Base-by-base conservation (phyloP, 164 flowering plant genomes). In the Santalum album region DNA sequence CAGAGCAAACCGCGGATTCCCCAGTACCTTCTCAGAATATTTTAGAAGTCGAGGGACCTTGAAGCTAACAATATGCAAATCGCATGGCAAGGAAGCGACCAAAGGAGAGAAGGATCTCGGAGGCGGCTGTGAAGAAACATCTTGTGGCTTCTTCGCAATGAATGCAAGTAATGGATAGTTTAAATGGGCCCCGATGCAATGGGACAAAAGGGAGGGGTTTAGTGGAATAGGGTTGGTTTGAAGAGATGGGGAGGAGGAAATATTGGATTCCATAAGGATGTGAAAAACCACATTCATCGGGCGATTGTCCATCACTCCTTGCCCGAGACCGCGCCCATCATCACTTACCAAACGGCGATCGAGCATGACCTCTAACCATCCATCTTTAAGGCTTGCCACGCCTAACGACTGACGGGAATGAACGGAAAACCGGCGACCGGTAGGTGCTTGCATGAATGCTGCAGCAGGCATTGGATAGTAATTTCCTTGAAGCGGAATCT, bases 381-480 rank as follows among this genome's bases (percentile, higher is more conserved):
- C 96, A 49, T 74, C 73, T 65, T 77, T 77, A 39, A 86, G 94
- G 74, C 95, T 79, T 16, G 99, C 99, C 25, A 69, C 97, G 52
- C 97, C 97, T 55, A 94, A 59, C 4, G 97, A 78, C 67, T 90
- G 97, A 49, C 86, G 72, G 23, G 96, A 74, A 67, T 94, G 99
- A 26, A 94, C 86, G 38, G 97, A 84, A 64, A 87, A 81, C 22
- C 99, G 74, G 19, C 55, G 71, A 7, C 99, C 99, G 47, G 72
- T 71, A 25, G 78, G 59, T 47, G 75, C 90, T 73, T 94, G 96
- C 75, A 94, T 71, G 72, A 90, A 87, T 39, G 94, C 90, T 25
- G 86, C 83, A n/a, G 99, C 73, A n/a, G 99, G 99, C 92, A 94
- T 87, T 16, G 99, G 97, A 56, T 94, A 90, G 69, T 94, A 94